These are phyloP conservation scores for Talaromyces sp. DNA, from an alignment of 2,329 filamentous ascomycete species.

Conservation along the genomic window DNA sequence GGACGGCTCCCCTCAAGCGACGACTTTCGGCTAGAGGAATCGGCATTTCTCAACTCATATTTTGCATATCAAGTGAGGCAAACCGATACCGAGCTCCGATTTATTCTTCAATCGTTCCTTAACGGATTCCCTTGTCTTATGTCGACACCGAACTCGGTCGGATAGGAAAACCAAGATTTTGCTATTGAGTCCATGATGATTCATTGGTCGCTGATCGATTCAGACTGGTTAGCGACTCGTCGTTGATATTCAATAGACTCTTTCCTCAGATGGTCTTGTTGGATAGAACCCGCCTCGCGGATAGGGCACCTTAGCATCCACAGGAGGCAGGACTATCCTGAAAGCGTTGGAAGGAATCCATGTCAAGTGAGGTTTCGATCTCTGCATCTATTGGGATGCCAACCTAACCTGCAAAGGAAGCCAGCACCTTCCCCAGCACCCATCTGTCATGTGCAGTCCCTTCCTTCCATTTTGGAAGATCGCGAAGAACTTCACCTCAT, in stretches of 20 bases:
- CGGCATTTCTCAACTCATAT: neutral
- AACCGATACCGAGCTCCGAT: neutral
- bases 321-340: neutral
- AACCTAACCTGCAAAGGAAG: neutral
- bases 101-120: neutral
- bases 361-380: neutral
- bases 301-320: neutral
- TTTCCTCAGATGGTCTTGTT: neutral
- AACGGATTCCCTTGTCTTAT: neutral
- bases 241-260: neutral
- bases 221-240: neutral
- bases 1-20: neutral
- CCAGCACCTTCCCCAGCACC: neutral
- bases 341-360: neutral
- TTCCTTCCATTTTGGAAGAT: neutral
- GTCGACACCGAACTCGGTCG: neutral
- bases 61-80: neutral
- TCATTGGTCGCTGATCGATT: too few species aligned
- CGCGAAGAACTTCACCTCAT: neutral
- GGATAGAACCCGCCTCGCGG: neutral
- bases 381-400: neutral
- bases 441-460: neutral
- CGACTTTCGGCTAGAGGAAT: neutral
- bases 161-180: neutral
- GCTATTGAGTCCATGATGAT: too few species aligned